Evolutionary conservation across 352 stramenopile species (phyloP), one percentile per base, ranked within the genome.

Genomic region (Elongisporangium senticosum): DNA sequence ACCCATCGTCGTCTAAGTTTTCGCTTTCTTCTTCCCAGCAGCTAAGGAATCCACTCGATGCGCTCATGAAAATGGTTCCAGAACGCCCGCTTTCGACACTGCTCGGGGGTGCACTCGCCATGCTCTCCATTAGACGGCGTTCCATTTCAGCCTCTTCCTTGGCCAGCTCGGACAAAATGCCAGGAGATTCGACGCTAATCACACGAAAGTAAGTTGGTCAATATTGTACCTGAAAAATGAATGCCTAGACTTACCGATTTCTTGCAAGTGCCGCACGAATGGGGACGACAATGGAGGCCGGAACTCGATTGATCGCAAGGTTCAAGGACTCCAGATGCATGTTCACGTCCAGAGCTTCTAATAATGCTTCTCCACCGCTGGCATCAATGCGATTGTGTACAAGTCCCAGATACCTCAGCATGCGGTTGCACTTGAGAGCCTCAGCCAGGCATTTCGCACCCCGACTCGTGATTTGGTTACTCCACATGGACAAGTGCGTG

Each of bases 301-400:
- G 65, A 5, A 92, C 72, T 33, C 71, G 58, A 59, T 90, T 90
- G 39, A 64, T 75, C 13, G 79, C 71, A 23, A 90, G 56, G 62
- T 77, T 77, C 37, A 92, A 53, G 6, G 71, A 78, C 69, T 90
- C 73, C 19, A 92, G 63, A 33, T 81, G 63, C 21, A 76, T 67
- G 54, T 90, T 92, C 26, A 86, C 69, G n/a, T 89, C 71, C 19
- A 90, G 62, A 33, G 77, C 80, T 13, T 85, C 71, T 8, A 89
- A 59, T 3, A 92, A 62, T 19, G 73, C 77, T 49, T 77, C 59
- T 0, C 68, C 76, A 14, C 80, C 79, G 4, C 64, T 66, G 33
- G 54, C 60, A 6, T 73, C 74, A 57, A 92, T 84, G 52, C 59
- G 61, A 60, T 92, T 90, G 54, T 86, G 65, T 15, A 77, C 71